Evolutionary conservation across 2,329 filamentous ascomycete species (phyloP).

Genomic region (Fusarium chlamydosporum): DNA sequence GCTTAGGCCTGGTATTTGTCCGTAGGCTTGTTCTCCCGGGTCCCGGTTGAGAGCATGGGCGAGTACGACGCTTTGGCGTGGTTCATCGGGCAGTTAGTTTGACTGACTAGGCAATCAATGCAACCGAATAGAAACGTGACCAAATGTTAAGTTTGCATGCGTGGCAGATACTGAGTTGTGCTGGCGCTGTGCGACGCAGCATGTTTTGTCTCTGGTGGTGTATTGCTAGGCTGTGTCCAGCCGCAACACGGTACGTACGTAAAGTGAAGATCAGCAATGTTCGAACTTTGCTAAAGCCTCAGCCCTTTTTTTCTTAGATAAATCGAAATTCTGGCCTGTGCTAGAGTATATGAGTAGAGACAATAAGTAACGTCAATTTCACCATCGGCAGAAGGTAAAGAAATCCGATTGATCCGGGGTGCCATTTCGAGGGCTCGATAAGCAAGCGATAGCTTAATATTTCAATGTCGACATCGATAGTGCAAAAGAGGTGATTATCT

Average conservation of each 20-base stretch:
- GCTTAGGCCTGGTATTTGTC: not conserved
- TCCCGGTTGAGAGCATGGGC: not conserved
- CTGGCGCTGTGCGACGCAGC: slow-evolving; percentile 40
- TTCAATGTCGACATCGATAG: slow-evolving; percentile 50
- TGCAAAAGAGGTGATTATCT: slow-evolving; percentile 46
- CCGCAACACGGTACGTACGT: slow-evolving; percentile 34
- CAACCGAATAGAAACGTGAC: slow-evolving; percentile 7
- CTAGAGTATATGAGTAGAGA: slow-evolving; percentile 16
- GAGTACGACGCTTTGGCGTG: slow-evolving; percentile 14
- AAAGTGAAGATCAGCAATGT: slow-evolving; percentile 29
- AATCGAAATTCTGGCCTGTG: slow-evolving; percentile 17
- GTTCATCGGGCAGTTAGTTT: slow-evolving; percentile 26
- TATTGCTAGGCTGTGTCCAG: slow-evolving; percentile 29
- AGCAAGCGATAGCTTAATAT: slow-evolving; percentile 35
- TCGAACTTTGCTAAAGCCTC: slow-evolving; percentile 16
- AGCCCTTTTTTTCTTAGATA: slow-evolving; percentile 5
- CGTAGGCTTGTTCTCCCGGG: slow-evolving; percentile 12
- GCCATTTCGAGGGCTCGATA: slow-evolving; percentile 11
- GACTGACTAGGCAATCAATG: slow-evolving; percentile 22
- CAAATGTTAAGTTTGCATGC: slow-evolving; percentile 30
- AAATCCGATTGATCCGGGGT: slow-evolving; percentile 22
- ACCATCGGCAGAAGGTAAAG: slow-evolving; percentile 1
- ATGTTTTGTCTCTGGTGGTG: slow-evolving; percentile 30
- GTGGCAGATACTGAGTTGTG: slow-evolving; percentile 49
- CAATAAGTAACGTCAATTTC: not conserved